phyloP scores from a whole-genome alignment of 805 yeast species.

The Wickerhamomyces chambardii region DNA sequence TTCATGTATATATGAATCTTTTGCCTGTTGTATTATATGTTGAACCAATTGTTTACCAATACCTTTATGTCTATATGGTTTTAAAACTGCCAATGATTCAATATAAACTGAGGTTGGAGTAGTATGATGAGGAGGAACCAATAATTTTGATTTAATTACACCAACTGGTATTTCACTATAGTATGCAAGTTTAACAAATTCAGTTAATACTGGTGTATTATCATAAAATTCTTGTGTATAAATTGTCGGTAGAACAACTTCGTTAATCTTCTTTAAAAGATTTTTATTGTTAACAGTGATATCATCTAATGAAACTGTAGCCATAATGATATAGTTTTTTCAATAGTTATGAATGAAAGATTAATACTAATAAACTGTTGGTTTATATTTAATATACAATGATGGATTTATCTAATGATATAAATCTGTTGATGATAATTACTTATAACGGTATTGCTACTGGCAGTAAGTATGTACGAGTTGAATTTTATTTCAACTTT shows the following conservation, averaged over 20 bases:
- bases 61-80: conserved; percentile 51
- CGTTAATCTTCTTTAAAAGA: conserved; percentile 46
- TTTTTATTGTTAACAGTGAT: conserved; percentile 54
- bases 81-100: conserved; percentile 59
- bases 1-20: conserved; percentile 41
- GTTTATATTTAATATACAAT: no score
- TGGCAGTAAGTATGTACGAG: no score
- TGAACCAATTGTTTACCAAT: conserved; percentile 53
- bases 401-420: no score
- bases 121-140: conserved; percentile 32
- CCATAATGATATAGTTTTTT: neutral
- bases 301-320: conserved; percentile 40
- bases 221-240: conserved; percentile 46
- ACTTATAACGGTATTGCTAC: no score
- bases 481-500: no score
- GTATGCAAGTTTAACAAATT: conserved; percentile 50
- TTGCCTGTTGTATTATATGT: conserved; percentile 48
- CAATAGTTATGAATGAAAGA: conserved; percentile 1
- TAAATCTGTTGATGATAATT: no score
- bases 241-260: conserved; percentile 37
- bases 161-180: conserved; percentile 80
- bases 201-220: conserved; percentile 35
- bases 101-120: conserved; percentile 51
- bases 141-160: conserved; percentile 48
- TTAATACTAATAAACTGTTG: no score